phyloP scores from a whole-genome alignment of 2,329 filamentous ascomycete genomes.

The Claviceps digitariae region DNA sequence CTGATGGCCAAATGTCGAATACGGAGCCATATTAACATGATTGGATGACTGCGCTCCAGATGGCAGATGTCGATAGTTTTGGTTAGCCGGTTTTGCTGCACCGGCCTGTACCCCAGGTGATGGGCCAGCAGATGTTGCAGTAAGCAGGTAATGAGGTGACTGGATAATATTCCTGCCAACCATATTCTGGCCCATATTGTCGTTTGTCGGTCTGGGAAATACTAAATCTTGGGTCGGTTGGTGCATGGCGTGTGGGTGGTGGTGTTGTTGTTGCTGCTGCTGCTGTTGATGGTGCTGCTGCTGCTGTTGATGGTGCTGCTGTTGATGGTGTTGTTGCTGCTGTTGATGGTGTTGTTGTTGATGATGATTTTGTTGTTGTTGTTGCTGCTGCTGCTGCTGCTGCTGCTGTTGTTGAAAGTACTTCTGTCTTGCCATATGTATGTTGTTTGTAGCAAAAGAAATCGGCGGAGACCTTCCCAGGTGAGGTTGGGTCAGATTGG shows the following conservation, averaged over 20 bases:
- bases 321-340: neutral
- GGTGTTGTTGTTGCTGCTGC: neutral
- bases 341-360: neutral
- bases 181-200: neutral
- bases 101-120: neutral
- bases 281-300: neutral
- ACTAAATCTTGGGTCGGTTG: neutral
- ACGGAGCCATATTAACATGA: neutral
- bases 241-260: neutral
- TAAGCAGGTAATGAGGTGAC: neutral
- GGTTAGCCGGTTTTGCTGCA: neutral
- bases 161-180: neutral
- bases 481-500: neutral
- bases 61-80: neutral
- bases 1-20: constrained; percentile 1
- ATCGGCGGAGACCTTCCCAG: neutral
- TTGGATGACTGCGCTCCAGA: neutral
- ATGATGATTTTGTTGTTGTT: neutral
- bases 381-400: neutral
- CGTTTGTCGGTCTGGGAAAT: neutral
- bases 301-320: neutral
- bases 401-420: constrained; percentile 4
- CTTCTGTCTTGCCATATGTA: neutral
- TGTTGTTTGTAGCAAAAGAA: neutral
- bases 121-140: neutral